These are phyloP conservation scores for Termitomyces sp. DNA, from an alignment of 768 basidiomycete species.

Conservation along the genomic window DNA sequence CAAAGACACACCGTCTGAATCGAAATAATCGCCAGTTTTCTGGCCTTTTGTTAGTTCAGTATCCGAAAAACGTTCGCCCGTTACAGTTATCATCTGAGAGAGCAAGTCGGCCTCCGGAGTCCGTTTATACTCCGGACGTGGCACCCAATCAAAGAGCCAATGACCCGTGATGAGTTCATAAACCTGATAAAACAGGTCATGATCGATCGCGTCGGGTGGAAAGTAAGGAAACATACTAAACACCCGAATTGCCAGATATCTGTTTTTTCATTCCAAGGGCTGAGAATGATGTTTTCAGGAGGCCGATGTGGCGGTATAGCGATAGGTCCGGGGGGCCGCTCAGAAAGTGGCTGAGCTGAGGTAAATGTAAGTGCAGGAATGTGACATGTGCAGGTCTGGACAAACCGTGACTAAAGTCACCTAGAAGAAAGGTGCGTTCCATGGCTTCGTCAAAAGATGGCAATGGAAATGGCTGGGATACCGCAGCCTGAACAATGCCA, in stretches of 20 bases:
- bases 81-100: background rate
- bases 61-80: background rate
- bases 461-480: background rate
- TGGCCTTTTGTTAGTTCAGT: background rate
- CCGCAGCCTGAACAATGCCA: background rate
- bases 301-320: background rate
- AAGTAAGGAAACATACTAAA: background rate
- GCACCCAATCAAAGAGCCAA: background rate
- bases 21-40: background rate
- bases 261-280: background rate
- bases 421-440: background rate
- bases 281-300: background rate
- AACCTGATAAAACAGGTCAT: background rate
- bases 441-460: background rate
- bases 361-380: background rate
- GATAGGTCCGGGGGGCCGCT: background rate
- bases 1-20: background rate
- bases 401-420: background rate
- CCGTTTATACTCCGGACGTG: background rate
- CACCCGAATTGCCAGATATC: background rate
- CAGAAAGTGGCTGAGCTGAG: background rate
- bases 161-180: background rate
- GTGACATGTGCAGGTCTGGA: background rate
- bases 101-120: background rate
- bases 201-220: background rate